Evolutionary conservation across 192 early-diverging fungal species (phyloP), one percentile per base, ranked within the genome.

Genomic region (Linnemannia zychae): DNA sequence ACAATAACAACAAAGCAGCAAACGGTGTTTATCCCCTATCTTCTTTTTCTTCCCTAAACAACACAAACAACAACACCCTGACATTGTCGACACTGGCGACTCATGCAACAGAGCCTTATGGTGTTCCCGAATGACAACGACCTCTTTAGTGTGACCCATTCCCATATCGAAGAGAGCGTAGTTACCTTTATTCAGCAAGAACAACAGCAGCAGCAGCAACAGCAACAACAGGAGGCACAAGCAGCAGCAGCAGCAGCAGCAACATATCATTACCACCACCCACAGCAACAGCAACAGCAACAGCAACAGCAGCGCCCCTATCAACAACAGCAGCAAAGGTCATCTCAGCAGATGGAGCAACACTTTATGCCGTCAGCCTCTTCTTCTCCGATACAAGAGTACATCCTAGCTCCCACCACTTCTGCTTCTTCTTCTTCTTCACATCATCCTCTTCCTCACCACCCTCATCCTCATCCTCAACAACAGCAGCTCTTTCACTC

Each of bases 341-440:
- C 65, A 9, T 50, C 40, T 17, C 75, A 48, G 28, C 66, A 20
- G 28, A 67, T 69, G n/a, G 36, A 28, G 15, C 37, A 44, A 44
- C 52, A 76, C 22, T 46, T 69, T 37, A 24, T 47, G 46, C 47
- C 78, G 22, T 80, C 78, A 79, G 70, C 78, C 18, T 49, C 78
- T n/a, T 80, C 76, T 47, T 70, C 76, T 18, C 47, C 71, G 15
- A 73, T 48, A 34, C 79, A 81, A 71, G 67, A 72, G 4, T 46
- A 72, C 92, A 67, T 92, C 91, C 87, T 94, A 91, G 92, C 88
- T 91, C 67, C 68, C 11, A 60, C 67, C 6, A 28, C 76, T 31
- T 12, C 50, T 57, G 74, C 72, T 37, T 47, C 70, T 46, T 79
- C 74, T 31, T 53, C 31, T 36, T 37, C 34, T 60, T 47, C 40